Conservation (phyloP, 768 basidiomycete genomes). For the Nevesoporus exiguus region DNA sequence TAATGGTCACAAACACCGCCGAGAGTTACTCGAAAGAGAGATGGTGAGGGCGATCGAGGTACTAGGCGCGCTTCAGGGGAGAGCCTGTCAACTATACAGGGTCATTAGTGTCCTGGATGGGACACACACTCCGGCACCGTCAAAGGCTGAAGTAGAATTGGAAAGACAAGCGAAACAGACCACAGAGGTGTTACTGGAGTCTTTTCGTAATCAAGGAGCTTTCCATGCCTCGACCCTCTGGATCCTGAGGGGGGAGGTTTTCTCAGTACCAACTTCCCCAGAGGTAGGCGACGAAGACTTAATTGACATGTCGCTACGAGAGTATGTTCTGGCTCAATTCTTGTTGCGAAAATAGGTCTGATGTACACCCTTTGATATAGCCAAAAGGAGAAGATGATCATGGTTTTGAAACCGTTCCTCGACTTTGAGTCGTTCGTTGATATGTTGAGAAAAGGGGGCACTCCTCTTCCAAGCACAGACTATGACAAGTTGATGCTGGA, state of each 20-base stretch:
- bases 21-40: constrained; percentile 27
- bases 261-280: neutral
- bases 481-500: neutral
- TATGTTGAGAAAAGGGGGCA: too few relatives aligned
- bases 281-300: constrained; percentile 16
- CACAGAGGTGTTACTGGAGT: neutral
- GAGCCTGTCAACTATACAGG: constrained; percentile 17
- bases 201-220: neutral
- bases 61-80: constrained; percentile 16
- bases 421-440: constrained; percentile 4
- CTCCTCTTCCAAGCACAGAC: neutral
- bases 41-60: constrained; percentile 27
- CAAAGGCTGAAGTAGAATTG: neutral
- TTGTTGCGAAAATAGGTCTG: neutral
- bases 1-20: constrained; percentile 29
- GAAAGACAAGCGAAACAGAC: neutral
- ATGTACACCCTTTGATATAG: neutral
- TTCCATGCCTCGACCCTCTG: neutral
- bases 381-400: neutral
- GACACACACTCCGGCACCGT: neutral
- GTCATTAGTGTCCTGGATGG: neutral
- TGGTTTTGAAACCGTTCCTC: neutral
- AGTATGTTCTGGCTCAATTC: constrained; percentile 1
- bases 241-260: neutral
- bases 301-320: constrained; percentile 10